phyloP scores from a whole-genome alignment of 768 basidiomycete genomes.

The Kwoniella sp. region DNA sequence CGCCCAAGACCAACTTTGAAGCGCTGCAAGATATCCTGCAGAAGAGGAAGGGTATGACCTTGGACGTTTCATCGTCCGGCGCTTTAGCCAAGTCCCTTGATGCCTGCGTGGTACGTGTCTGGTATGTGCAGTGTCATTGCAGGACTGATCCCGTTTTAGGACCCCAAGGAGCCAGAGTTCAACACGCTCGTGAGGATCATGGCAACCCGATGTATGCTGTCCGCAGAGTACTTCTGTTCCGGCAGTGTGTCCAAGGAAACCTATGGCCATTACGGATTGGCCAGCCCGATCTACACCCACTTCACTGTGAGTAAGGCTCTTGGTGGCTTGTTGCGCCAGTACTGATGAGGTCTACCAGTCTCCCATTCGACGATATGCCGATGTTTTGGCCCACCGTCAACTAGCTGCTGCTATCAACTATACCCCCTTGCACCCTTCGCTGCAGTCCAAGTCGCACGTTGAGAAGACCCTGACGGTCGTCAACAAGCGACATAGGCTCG shows the following conservation, averaged over 20 bases:
- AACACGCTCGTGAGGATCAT: slow-evolving; percentile 98
- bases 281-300: slow-evolving; percentile 93
- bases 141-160: slow-evolving; percentile 54
- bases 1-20: slow-evolving; percentile 89
- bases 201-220: slow-evolving; percentile 97
- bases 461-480: slow-evolving; percentile 80
- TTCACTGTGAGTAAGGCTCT: slow-evolving; percentile 71
- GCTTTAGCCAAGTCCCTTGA: slow-evolving; percentile 85
- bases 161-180: slow-evolving; percentile 77
- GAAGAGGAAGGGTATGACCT: slow-evolving; percentile 73
- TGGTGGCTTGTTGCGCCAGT: too few relatives aligned
- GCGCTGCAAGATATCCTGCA: slow-evolving; percentile 84
- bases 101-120: slow-evolving; percentile 65
- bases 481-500: slow-evolving; percentile 88
- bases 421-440: slow-evolving; percentile 71
- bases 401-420: slow-evolving; percentile 84
- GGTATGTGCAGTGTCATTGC: neutral
- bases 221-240: slow-evolving; percentile 96
- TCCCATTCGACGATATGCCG: slow-evolving; percentile 93
- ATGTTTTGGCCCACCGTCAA: slow-evolving; percentile 91
- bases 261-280: slow-evolving; percentile 97
- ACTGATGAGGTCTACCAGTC: slow-evolving; percentile 52
- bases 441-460: slow-evolving; percentile 83
- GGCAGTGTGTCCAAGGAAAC: slow-evolving; percentile 87
- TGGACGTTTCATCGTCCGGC: slow-evolving; percentile 88